Evolutionary conservation across 2,329 filamentous ascomycete species (phyloP).

Genomic region (Talaromyces sp.): DNA sequence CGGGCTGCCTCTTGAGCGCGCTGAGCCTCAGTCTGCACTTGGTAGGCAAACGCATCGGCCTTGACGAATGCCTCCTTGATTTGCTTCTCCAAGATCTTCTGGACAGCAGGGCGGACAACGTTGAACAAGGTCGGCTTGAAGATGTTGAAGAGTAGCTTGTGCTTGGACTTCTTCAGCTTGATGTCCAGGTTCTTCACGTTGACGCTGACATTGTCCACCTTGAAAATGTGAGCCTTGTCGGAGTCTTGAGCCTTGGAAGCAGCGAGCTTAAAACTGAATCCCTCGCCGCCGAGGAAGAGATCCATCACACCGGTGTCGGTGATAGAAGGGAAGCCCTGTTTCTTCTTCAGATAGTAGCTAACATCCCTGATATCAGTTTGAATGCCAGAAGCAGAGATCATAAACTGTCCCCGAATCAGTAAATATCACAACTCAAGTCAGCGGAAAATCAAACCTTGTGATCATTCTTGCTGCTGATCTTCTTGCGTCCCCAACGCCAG

Average conservation of each 20-base stretch:
- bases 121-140: constrained; percentile 85
- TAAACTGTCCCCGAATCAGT: constrained; percentile 40
- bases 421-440: background rate
- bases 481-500: constrained; percentile 91
- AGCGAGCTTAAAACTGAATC: constrained; percentile 87
- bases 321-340: constrained; percentile 84
- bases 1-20: constrained; percentile 62
- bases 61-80: constrained; percentile 78
- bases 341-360: constrained; percentile 91
- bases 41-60: constrained; percentile 66
- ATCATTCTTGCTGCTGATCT: constrained; percentile 71
- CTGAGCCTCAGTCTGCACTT: constrained; percentile 79
- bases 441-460: constrained; percentile 53
- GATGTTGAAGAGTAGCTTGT: constrained; percentile 82
- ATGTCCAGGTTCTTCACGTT: constrained; percentile 76
- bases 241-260: constrained; percentile 72
- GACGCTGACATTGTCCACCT: constrained; percentile 82
- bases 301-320: constrained; percentile 86
- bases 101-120: constrained; percentile 74
- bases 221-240: constrained; percentile 82
- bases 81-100: constrained; percentile 83
- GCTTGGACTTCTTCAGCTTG: constrained; percentile 89
- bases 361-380: constrained; percentile 91
- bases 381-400: constrained; percentile 80
- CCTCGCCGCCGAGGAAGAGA: constrained; percentile 78